These are phyloP conservation scores for Vaccinium vitisidaea DNA, from an alignment of 148 eudicot genomes.

Conservation along the genomic window DNA sequence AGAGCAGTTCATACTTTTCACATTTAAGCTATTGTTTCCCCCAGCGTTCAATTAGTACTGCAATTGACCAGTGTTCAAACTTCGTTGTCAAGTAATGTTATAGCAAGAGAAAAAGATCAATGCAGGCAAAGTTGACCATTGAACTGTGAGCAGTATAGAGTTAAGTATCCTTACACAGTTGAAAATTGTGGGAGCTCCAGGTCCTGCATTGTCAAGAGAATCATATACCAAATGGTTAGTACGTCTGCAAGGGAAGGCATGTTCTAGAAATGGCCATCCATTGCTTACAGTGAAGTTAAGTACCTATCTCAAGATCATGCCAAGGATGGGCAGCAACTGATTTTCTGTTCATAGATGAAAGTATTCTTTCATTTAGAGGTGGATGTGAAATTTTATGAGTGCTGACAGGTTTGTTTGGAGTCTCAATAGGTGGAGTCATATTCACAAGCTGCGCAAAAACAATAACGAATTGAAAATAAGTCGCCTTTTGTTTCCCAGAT, in stretches of 20 bases:
- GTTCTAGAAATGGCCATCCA: background rate
- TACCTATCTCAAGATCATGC: slow-evolving; percentile 92
- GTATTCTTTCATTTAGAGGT: slow-evolving; percentile 63
- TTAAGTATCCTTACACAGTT: slow-evolving; percentile 54
- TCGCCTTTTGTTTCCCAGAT: background rate
- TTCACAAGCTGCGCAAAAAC: slow-evolving; percentile 21
- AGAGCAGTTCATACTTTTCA: background rate
- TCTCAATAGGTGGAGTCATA: slow-evolving; percentile 64
- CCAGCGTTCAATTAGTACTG: background rate
- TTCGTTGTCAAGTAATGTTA: background rate
- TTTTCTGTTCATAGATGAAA: slow-evolving; percentile 67
- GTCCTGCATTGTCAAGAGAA: slow-evolving; percentile 49
- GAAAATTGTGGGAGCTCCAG: slow-evolving; percentile 62
- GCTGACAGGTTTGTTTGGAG: slow-evolving; percentile 28
- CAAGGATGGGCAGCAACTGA: slow-evolving; percentile 87
- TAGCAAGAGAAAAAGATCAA: background rate
- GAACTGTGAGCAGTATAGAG: slow-evolving; percentile 7
- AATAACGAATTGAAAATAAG: background rate
- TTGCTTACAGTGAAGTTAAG: background rate
- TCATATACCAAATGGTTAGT: slow-evolving; percentile 4
- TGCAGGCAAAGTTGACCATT: background rate
- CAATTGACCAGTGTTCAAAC: background rate
- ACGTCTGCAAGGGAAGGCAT: slow-evolving; percentile 6
- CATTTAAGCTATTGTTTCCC: background rate
- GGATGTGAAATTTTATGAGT: slow-evolving; percentile 32